Percentiles rank a stretch among this genome's conserved stretches.
Evolutionary conservation across 257 asterid genomes (phyloP).

Genomic region (Plantago ovata): DNA sequence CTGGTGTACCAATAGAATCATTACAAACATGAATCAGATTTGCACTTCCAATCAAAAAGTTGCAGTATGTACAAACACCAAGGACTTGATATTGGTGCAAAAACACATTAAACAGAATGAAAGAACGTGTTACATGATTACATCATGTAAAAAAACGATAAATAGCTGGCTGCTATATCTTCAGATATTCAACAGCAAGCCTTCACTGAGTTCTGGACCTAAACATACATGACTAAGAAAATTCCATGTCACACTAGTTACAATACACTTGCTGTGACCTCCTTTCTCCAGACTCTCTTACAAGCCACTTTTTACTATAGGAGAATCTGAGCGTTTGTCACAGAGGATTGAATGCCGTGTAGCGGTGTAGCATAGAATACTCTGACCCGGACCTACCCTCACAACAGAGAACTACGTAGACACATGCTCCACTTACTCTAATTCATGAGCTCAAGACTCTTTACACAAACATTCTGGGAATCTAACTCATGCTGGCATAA

Average conservation of each 20-base stretch:
- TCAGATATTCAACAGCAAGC: slow-evolving; percentile 1
- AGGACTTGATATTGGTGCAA: slow-evolving; percentile 21
- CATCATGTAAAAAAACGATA: slow-evolving; percentile 14
- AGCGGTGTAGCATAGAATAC: slow-evolving; percentile 9
- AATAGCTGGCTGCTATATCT: slow-evolving; percentile 9
- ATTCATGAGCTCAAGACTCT: slow-evolving; percentile 9
- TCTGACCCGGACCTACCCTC: slow-evolving; percentile 12
- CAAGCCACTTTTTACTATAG: not conserved
- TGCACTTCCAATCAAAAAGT: not conserved
- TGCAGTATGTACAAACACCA: slow-evolving; percentile 22
- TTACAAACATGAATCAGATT: too few relatives aligned
- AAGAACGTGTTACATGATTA: slow-evolving; percentile 16
- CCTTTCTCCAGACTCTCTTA: slow-evolving; percentile 8
- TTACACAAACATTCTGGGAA: too few relatives aligned
- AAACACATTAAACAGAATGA: slow-evolving; percentile 18
- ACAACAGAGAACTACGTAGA: slow-evolving; percentile 15
- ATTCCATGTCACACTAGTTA: slow-evolving; percentile 14
- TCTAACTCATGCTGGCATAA: not conserved
- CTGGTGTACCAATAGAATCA: too few relatives aligned
- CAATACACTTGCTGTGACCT: not conserved
- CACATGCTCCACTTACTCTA: slow-evolving; percentile 10
- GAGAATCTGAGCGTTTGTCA: slow-evolving; percentile 9
- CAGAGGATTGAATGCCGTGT: slow-evolving; percentile 3
- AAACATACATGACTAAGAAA: not conserved
- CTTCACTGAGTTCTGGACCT: slow-evolving; percentile 32